A percentile compares a stretch with the other conserved stretches of the same genome.
Evolutionary conservation across 306 rosid genomes (phyloP).

Genomic region (Mucuna pruriens): DNA sequence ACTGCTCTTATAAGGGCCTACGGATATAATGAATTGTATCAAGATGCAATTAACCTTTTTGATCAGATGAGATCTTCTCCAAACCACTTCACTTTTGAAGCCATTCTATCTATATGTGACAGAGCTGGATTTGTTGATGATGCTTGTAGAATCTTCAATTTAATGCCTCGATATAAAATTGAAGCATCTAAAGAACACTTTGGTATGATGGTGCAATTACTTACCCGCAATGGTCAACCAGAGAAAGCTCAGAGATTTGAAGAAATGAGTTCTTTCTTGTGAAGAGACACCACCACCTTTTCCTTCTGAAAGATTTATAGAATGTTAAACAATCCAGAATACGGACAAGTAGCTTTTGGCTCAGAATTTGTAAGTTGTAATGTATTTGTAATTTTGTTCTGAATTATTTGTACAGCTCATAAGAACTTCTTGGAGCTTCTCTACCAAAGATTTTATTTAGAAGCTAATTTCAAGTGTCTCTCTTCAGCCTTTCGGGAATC

Average conservation of each 20-base stretch:
- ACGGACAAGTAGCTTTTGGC: slow-evolving; percentile 1
- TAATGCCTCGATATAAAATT: slow-evolving; percentile 62
- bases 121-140: slow-evolving; percentile 72
- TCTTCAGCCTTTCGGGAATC: background rate
- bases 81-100: slow-evolving; percentile 68
- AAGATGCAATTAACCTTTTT: slow-evolving; percentile 63
- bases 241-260: slow-evolving; percentile 66
- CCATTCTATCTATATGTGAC: slow-evolving; percentile 65
- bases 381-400: background rate
- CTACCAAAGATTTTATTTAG: background rate
- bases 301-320: slow-evolving; percentile 27
- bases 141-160: slow-evolving; percentile 59
- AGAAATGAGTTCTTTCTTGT: slow-evolving; percentile 54
- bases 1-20: slow-evolving; percentile 77
- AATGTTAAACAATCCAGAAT: slow-evolving; percentile 25
- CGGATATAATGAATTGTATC: slow-evolving; percentile 54
- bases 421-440: background rate
- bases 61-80: slow-evolving; percentile 63
- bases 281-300: slow-evolving; percentile 1
- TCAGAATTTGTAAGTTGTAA: background rate
- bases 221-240: slow-evolving; percentile 57
- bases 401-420: background rate
- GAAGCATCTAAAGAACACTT: slow-evolving; percentile 62
- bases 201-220: slow-evolving; percentile 56
- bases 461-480: background rate